Evolutionary conservation across 345 rosid species (phyloP).

Genomic region (Eucalyptus dawsonii): DNA sequence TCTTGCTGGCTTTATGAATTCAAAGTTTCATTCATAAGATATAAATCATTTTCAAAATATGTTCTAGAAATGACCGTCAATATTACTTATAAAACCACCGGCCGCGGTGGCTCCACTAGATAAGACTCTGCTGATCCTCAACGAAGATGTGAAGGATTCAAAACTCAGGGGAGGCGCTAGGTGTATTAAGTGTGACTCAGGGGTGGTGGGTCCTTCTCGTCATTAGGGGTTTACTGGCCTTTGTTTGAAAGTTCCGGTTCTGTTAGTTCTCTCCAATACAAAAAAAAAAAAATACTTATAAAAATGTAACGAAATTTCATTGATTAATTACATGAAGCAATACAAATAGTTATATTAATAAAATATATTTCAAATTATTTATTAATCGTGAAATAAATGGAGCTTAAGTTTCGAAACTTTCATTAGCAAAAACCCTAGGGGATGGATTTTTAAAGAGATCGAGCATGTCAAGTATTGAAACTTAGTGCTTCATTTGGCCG

Average conservation of each 20-base stretch:
- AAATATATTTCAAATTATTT: not conserved
- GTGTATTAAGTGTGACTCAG: no score
- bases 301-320: not conserved
- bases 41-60: not conserved
- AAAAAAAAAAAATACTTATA: not conserved
- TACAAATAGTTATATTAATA: not conserved
- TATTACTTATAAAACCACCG: not conserved
- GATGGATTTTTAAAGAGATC: not conserved
- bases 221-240: no score
- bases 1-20: not conserved
- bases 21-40: not conserved
- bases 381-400: accelerated
- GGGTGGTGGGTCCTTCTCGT: no score
- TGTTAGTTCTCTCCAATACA: no score
- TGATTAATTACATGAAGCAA: not conserved
- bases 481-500: not conserved
- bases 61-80: not conserved
- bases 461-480: not conserved
- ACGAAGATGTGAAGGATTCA: no score
- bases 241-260: no score
- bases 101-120: no score
- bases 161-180: no score
- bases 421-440: not conserved
- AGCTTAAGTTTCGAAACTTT: not conserved
- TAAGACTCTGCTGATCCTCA: no score